Conservation (phyloP, 306 rosid genomes). For the Rosa chinensis region DNA sequence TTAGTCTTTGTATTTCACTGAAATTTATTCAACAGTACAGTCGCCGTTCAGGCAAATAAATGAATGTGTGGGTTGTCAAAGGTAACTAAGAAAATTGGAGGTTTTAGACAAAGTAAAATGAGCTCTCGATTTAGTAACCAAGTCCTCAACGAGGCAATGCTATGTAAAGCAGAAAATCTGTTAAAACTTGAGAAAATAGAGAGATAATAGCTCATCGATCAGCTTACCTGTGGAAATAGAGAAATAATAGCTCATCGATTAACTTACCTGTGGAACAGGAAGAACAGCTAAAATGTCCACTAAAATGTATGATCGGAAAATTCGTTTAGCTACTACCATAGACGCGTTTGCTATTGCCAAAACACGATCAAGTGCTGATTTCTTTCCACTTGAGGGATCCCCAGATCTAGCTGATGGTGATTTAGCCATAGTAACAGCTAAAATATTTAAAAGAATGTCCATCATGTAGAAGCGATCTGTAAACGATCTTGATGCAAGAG, state of each 20-base stretch:
- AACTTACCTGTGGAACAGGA: not conserved
- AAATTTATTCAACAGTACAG: too few relatives aligned
- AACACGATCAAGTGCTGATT: not conserved
- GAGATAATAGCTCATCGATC: too few relatives aligned
- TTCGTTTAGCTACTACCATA: not conserved
- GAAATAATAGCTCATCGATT: not conserved
- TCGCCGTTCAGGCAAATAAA: too few relatives aligned
- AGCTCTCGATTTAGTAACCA: too few relatives aligned
- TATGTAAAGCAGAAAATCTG: too few relatives aligned
- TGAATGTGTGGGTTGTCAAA: too few relatives aligned
- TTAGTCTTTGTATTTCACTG: too few relatives aligned
- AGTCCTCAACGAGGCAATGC: too few relatives aligned
- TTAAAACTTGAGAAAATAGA: too few relatives aligned
- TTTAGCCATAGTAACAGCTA: not conserved
- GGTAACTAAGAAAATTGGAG: too few relatives aligned
- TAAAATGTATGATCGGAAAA: not conserved
- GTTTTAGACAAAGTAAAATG: too few relatives aligned
- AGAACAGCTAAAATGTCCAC: not conserved
- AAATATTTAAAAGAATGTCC: constrained; percentile 16
- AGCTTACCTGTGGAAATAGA: not conserved
- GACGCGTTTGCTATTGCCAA: too few relatives aligned
- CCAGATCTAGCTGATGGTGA: not conserved
- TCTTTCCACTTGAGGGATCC: not conserved
- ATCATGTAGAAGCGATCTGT: constrained; percentile 26
- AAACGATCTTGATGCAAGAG: constrained; percentile 16